A percentile compares a stretch with the other conserved stretches of the same genome.
phyloP scores from a whole-genome alignment of 2,329 filamentous ascomycete genomes.

The Aaosphaeria arxii region DNA sequence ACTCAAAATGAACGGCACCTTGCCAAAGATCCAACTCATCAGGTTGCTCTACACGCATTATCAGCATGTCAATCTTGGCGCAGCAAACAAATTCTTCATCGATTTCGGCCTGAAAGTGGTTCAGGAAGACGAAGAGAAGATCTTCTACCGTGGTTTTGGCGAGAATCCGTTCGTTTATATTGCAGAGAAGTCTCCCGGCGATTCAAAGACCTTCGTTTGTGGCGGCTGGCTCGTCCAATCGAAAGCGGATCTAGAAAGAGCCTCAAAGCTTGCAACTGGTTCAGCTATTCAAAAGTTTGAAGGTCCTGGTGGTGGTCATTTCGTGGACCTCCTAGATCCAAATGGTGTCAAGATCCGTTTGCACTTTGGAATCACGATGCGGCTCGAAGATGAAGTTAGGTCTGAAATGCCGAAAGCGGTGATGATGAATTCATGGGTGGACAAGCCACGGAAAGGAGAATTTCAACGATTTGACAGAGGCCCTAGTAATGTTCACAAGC shows the following conservation, averaged over 20 bases:
- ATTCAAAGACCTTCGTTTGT: slow-evolving; percentile 2
- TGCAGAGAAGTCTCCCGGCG: slow-evolving; percentile 1
- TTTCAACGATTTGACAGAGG: background rate
- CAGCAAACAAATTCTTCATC: background rate
- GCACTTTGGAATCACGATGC: background rate
- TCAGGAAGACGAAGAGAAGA: background rate
- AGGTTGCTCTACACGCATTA: background rate
- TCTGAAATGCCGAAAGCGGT: no score
- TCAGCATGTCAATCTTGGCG: background rate
- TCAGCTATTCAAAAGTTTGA: background rate
- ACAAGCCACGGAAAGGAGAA: background rate
- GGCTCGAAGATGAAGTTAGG: no score
- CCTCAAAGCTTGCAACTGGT: background rate
- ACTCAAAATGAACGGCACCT: no score
- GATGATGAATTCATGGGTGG: background rate
- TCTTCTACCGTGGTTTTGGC: background rate
- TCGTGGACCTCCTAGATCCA: slow-evolving; percentile 1
- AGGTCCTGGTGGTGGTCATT: background rate
- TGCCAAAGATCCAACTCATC: no score
- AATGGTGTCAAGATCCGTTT: background rate
- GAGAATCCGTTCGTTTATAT: background rate
- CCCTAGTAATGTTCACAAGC: background rate
- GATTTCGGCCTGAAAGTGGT: background rate
- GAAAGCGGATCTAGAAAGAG: background rate
- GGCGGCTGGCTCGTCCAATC: slow-evolving; percentile 1